Evolutionary conservation across 140 eudicot species (phyloP).

Genomic region (Flaveria floridana): DNA sequence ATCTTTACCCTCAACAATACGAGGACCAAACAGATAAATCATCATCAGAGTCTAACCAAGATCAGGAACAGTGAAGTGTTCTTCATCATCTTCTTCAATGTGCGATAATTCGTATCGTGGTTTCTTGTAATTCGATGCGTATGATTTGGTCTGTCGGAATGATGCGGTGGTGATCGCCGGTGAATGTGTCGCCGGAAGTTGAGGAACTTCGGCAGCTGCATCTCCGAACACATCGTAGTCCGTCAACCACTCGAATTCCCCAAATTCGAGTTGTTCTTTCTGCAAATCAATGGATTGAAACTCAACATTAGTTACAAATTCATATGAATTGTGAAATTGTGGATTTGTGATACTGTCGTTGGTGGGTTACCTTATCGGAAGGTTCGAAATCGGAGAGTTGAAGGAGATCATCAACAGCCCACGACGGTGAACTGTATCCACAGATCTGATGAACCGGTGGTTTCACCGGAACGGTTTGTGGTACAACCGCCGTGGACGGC

Average conservation of each 20-base stretch:
- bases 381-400: slow-evolving; percentile 69
- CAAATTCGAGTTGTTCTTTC: slow-evolving; percentile 78
- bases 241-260: slow-evolving; percentile 78
- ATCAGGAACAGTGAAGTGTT: slow-evolving; percentile 87
- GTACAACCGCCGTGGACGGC: slow-evolving; percentile 35
- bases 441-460: slow-evolving; percentile 44
- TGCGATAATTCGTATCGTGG: slow-evolving; percentile 62
- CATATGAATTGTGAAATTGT: too few species aligned
- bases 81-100: slow-evolving; percentile 79
- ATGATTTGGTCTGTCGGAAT: slow-evolving; percentile 43
- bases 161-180: slow-evolving; percentile 41
- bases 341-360: too few species aligned
- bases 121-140: slow-evolving; percentile 60
- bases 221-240: slow-evolving; percentile 70
- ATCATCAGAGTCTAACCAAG: slow-evolving; percentile 52
- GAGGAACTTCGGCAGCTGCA: slow-evolving; percentile 92
- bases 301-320: not conserved
- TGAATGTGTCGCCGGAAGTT: slow-evolving; percentile 55
- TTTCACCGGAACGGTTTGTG: slow-evolving; percentile 41
- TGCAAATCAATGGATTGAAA: slow-evolving; percentile 36
- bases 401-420: slow-evolving; percentile 87
- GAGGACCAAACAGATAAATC: slow-evolving; percentile 28
- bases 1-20: slow-evolving; percentile 18
- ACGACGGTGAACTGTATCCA: slow-evolving; percentile 51
- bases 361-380: slow-evolving; percentile 54